Conservation (phyloP, 108 stramenopile genomes). For the Nitzschia putrida region DNA sequence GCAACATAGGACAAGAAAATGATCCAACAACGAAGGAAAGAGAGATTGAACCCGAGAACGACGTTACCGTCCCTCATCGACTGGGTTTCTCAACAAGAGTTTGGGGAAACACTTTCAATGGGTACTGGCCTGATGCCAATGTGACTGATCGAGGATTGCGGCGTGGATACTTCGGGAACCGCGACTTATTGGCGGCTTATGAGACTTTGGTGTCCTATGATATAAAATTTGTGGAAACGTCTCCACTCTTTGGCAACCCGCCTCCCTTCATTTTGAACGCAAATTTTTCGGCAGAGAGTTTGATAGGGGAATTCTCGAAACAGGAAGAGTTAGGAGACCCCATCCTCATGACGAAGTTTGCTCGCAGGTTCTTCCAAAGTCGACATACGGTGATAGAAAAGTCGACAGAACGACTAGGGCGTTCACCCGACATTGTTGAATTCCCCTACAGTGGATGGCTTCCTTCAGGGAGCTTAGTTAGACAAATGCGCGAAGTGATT, state of each 20-base stretch:
- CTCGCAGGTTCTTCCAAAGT: too few relatives aligned
- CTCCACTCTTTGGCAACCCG: constrained; percentile 53
- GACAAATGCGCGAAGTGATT: constrained; percentile 39
- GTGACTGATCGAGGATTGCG: constrained; percentile 70
- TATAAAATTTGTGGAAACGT: constrained; percentile 73
- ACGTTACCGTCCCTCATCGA: constrained; percentile 85
- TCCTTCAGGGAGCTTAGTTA: constrained; percentile 43
- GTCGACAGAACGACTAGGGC: too few relatives aligned
- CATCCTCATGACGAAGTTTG: too few relatives aligned
- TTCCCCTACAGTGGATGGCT: constrained; percentile 17
- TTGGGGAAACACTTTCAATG: constrained; percentile 66
- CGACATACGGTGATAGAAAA: too few relatives aligned
- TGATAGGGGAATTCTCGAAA: too few relatives aligned
- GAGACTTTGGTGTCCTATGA: constrained; percentile 61
- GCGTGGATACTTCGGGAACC: constrained; percentile 63
- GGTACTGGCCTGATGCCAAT: constrained; percentile 64
- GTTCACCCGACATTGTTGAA: too few relatives aligned
- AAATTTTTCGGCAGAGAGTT: too few relatives aligned
- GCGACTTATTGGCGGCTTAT: constrained; percentile 78
- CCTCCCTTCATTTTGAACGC: too few relatives aligned
- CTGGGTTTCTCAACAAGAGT: constrained; percentile 69
- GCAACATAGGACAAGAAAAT: too few relatives aligned
- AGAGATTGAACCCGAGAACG: constrained; percentile 65
- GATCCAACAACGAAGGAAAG: too few relatives aligned
- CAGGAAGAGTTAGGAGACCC: too few relatives aligned